phyloP scores from a whole-genome alignment of 2,329 filamentous ascomycete species.

The Drechslerella dactyloides region DNA sequence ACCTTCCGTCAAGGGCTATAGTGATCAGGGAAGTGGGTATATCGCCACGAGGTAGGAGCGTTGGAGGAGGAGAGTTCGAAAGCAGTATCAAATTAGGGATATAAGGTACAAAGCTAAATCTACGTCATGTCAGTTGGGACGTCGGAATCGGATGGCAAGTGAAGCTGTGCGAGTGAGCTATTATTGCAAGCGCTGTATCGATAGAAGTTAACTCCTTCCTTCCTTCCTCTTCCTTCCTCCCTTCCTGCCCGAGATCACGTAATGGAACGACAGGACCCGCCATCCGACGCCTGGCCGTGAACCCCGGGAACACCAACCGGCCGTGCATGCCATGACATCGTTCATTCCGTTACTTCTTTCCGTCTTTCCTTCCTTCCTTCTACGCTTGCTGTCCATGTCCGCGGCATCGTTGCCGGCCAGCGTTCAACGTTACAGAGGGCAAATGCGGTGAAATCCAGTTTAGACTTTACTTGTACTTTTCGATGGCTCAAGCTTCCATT shows the following conservation, averaged over 20 bases:
- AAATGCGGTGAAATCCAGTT: background rate
- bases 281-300: conserved; percentile 3
- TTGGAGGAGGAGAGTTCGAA: no score
- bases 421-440: background rate
- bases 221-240: no score
- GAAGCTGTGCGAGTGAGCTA: conserved; percentile 1
- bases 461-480: background rate
- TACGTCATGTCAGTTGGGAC: conserved; percentile 1
- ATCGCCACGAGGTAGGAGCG: no score
- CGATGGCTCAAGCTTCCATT: no score
- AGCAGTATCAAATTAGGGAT: background rate
- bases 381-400: background rate
- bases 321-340: background rate
- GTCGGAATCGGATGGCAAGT: background rate
- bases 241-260: conserved; percentile 7
- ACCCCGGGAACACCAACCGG: conserved; percentile 1
- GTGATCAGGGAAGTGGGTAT: no score
- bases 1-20: no score
- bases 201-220: background rate
- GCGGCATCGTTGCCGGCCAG: background rate
- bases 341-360: no score
- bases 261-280: background rate
- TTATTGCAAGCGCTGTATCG: background rate
- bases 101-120: background rate
- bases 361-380: background rate